These are phyloP conservation scores for Solanum medicagineum DNA, from an alignment of 257 asterid genomes.

Conservation along the genomic window DNA sequence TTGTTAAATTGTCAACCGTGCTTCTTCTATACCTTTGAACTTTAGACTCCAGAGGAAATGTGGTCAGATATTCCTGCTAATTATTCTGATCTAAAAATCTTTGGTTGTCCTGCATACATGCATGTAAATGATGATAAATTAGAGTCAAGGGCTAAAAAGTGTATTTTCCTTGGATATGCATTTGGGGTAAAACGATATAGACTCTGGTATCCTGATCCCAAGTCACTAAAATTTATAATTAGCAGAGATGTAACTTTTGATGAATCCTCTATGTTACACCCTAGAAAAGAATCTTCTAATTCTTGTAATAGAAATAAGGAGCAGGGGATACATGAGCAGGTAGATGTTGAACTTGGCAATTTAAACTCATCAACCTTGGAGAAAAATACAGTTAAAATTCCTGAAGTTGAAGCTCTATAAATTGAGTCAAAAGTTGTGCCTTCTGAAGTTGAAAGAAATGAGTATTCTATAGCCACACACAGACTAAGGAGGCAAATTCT, in stretches of 20 bases:
- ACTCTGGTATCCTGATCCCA: background rate
- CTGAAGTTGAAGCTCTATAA: background rate
- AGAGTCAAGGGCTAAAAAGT: background rate
- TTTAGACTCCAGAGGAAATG: background rate
- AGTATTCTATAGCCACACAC: background rate
- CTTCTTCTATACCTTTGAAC: background rate
- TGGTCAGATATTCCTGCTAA: background rate
- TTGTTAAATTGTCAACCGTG: background rate
- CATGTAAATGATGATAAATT: background rate
- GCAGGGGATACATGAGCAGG: background rate
- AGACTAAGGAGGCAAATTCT: background rate
- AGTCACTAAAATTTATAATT: background rate
- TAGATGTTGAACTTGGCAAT: background rate
- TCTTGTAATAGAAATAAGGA: background rate
- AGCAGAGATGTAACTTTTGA: background rate
- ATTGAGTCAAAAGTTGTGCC: background rate
- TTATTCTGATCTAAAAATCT: background rate
- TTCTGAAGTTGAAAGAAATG: background rate
- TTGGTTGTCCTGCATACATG: background rate
- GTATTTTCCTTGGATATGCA: background rate
- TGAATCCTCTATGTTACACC: background rate
- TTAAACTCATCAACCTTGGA: background rate
- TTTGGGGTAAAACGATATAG: background rate
- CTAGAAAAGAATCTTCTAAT: no score
- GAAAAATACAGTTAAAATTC: background rate